These are phyloP conservation scores for Adenanthera pavonina DNA, from an alignment of 306 rosid genomes.

Conservation along the genomic window DNA sequence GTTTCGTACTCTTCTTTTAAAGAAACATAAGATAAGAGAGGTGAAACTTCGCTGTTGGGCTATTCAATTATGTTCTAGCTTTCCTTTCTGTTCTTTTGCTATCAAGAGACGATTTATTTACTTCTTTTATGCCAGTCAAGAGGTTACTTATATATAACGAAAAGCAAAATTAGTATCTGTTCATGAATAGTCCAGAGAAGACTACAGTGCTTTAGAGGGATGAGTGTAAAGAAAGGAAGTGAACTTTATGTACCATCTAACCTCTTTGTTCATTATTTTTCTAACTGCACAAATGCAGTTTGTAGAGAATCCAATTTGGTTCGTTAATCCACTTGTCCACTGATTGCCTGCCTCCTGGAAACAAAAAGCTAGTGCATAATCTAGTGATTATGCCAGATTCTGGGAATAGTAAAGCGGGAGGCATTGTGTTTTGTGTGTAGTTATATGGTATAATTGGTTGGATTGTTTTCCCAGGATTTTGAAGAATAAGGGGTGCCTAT, in stretches of 20 bases:
- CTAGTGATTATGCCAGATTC: conserved; percentile 12
- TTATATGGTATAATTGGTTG: conserved; percentile 27
- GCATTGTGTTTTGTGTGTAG: conserved; percentile 6
- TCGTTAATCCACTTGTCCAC: neutral
- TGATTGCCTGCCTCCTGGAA: neutral
- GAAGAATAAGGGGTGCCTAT: neutral
- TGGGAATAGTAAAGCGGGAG: conserved; percentile 8
- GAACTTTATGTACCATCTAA: neutral
- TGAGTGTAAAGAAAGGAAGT: neutral
- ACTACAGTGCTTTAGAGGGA: neutral
- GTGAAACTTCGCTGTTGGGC: neutral
- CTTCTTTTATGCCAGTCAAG: neutral
- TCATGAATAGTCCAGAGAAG: neutral
- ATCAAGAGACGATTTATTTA: neutral
- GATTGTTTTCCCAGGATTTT: conserved; percentile 23
- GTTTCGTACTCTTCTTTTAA: neutral
- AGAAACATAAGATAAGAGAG: neutral
- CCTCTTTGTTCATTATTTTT: neutral
- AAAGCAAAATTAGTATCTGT: neutral
- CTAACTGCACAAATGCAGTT: too few species aligned
- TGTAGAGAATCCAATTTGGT: too few species aligned
- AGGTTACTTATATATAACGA: neutral
- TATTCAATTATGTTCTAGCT: neutral
- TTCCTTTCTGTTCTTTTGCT: neutral
- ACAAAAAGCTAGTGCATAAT: neutral